A percentile compares a stretch with the other conserved stretches of the same genome.
Evolutionary conservation across 1,284 basidiomycete species (phyloP).

Genomic region (Pseudozyma sp.): DNA sequence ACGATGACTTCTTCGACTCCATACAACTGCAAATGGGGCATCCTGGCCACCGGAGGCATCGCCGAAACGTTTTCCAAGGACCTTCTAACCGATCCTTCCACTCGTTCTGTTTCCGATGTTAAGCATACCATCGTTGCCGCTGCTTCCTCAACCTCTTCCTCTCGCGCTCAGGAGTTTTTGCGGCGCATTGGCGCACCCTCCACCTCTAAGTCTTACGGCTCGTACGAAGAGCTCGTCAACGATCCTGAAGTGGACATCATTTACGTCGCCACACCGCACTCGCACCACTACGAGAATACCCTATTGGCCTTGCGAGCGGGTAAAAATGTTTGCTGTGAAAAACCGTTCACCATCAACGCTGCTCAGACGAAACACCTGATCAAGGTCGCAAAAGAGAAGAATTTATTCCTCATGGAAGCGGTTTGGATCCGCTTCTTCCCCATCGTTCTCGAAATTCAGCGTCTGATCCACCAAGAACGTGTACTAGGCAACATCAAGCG

Average conservation of each 20-base stretch:
- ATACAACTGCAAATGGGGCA: slow-evolving; percentile 53
- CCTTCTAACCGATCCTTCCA: slow-evolving; percentile 67
- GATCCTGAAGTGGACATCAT: slow-evolving; percentile 74
- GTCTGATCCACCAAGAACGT: slow-evolving; percentile 49
- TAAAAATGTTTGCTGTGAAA: slow-evolving; percentile 78
- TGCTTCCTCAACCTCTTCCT: slow-evolving; percentile 76
- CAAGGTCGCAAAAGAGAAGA: slow-evolving; percentile 75
- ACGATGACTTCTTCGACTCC: slow-evolving; percentile 17
- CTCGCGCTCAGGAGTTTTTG: slow-evolving; percentile 81
- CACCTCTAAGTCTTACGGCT: slow-evolving; percentile 78
- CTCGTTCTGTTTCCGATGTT: slow-evolving; percentile 78
- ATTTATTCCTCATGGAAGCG: slow-evolving; percentile 61
- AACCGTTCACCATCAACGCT: slow-evolving; percentile 71
- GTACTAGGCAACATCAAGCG: slow-evolving; percentile 48
- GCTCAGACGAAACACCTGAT: slow-evolving; percentile 75
- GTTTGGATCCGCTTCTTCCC: slow-evolving; percentile 64
- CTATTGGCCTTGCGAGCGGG: slow-evolving; percentile 80
- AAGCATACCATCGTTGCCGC: slow-evolving; percentile 81
- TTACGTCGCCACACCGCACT: slow-evolving; percentile 82
- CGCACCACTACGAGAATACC: slow-evolving; percentile 83
- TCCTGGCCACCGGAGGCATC: slow-evolving; percentile 60
- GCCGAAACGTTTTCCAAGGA: slow-evolving; percentile 69
- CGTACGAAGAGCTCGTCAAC: slow-evolving; percentile 81
- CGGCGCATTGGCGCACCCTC: slow-evolving; percentile 70
- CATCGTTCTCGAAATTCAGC: slow-evolving; percentile 45